Base-by-base conservation (phyloP, 306 rosid species). In the Vicia faba region DNA sequence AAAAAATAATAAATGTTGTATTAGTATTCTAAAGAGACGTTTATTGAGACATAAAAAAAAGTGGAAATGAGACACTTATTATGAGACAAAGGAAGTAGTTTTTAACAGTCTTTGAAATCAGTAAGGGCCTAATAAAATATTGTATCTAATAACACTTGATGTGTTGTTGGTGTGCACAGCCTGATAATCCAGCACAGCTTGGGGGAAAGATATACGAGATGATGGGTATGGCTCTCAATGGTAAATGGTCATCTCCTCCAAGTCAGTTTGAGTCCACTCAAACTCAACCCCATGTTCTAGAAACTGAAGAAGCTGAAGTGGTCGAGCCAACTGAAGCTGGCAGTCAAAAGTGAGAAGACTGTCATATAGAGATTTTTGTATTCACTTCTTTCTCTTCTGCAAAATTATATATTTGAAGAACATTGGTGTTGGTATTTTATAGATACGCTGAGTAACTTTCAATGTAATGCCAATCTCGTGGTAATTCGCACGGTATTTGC, bases 121-220 rank as follows among this genome's bases (percentile, higher is more conserved):
- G 19, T 57, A 23, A 9, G 44, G 5, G 3, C 19, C 18, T 35
- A 2, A 53, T 20, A 7, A 7, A 12, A 69, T 25, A 5, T 11
- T 44, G 15, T 8, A 64, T 19, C 25, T 36, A 56, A 14, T 61
- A 29, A 61, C 25, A 19, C 29, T 29, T 26, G 51, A 60, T 69
- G 4, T 33, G 38, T 56, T 75, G 56, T 76, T 71, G 67, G 77
- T 49, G 53, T 78, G 87, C 89, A 95, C 89, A 95, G 99, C 99
- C 99, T 43, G 97, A 95, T 26, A 88, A 95, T 84, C 99, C 99
- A 57, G 96, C 99, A 51, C 84, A 85, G 77, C 95, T 95, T 58
- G 96, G 96, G 19, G 95, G 95, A 51, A 95, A 91, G 88, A 86
- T 90, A 65, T 91, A 95, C 35, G 96, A 95, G 79, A 86, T 95